phyloP scores from a whole-genome alignment of 495 filamentous ascomycete genomes.

The Penicillium chermesinum region DNA sequence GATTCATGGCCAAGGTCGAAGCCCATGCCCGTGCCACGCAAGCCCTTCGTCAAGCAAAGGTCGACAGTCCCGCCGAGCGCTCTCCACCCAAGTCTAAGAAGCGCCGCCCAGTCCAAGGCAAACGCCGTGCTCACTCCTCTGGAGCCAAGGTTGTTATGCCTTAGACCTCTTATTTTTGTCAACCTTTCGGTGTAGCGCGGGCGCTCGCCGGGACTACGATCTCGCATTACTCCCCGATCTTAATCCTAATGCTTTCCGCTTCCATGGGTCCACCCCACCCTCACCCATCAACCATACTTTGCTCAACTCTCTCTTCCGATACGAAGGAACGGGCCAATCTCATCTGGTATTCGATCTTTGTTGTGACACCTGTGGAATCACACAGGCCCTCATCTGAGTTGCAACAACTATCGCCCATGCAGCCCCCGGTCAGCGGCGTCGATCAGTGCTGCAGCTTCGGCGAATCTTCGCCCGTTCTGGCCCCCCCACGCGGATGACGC shows the following conservation, averaged over 20 bases:
- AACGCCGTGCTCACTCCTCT: conserved; percentile 35
- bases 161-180: conserved; percentile 7
- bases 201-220: conserved; percentile 13
- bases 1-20: conserved; percentile 43
- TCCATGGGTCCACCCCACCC: background rate
- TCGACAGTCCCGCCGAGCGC: conserved; percentile 28
- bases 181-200: conserved; percentile 15
- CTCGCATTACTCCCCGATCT: conserved; percentile 9
- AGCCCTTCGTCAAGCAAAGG: conserved; percentile 35
- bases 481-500: background rate
- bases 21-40: conserved; percentile 43
- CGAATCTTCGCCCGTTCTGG: background rate
- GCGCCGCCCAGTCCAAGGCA: conserved; percentile 29
- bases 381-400: background rate
- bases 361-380: no score
- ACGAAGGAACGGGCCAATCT: background rate
- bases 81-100: conserved; percentile 26
- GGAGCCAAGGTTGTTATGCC: conserved; percentile 12
- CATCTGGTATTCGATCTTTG: background rate
- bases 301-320: background rate
- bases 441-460: background rate
- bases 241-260: conserved; percentile 1
- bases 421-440: background rate
- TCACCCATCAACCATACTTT: background rate
- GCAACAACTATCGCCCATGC: background rate